Evolutionary conservation across 768 basidiomycete species (phyloP), one percentile per base, ranked within the genome.

Genomic region (Boletus sensibilis): DNA sequence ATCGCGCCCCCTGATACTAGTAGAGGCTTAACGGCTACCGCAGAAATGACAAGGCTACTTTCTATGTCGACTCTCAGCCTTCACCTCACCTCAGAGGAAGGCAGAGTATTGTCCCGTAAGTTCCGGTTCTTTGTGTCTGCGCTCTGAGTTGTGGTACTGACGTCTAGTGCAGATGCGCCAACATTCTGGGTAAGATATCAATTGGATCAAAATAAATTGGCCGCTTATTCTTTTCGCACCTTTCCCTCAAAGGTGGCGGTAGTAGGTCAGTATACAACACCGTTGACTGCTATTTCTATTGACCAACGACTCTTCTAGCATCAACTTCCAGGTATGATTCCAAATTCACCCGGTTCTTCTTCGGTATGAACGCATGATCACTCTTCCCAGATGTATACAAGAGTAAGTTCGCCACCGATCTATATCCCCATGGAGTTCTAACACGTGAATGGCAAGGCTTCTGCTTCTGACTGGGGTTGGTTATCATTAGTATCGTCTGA

Each of bases 11-110:
- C 39, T 38, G 18, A 37, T 57, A 18, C 41, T 9, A 27, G 27
- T 50, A 5, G 20, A 34, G n/a, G n/a, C 35, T 47, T 11, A 42
- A 40, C 20, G 38, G 29, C 29, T 20, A 4, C 20, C n/a, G n/a
- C 31, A 87, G 85, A 63, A 88, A 87, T 68, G 85, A 87, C 67
- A 87, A 87, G 72, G 87, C 85, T 1, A 88, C 82, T 7, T 88
- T 88, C 74, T 88, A 88, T 71, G 76, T 74, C 21, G 86, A 88
- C 67, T 82, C 82, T 21, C 76, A 76, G 74, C 71, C 75, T 35
- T 86, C 85, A 1, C 73, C 80, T 4, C 65, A 84, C 63, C 70
- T 88, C 50, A 82, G 86, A 45, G 86, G 86, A 39, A 76, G 87
- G 60, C 78, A 76, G 58, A 82, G 80, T 46, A 87, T 88, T 62